Evolutionary conservation across 805 yeast species (phyloP).

Genomic region (Pichia phayaonensis): DNA sequence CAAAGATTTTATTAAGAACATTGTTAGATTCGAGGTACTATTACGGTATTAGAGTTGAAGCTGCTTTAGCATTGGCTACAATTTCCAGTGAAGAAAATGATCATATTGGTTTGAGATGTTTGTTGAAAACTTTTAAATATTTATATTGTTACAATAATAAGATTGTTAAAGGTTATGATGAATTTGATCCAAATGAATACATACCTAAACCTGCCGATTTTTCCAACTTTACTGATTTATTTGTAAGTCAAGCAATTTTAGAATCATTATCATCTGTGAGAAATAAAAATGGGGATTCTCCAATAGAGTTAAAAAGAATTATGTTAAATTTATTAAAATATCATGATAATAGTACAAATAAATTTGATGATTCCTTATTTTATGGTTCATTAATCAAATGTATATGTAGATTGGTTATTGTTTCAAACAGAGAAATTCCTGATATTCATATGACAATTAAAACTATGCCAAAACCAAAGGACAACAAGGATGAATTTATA

Average conservation of each 20-base stretch:
- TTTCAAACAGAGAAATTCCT: slow-evolving; percentile 19
- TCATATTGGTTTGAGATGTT: slow-evolving; percentile 67
- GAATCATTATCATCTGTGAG: slow-evolving; percentile 50
- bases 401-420: slow-evolving; percentile 32
- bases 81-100: slow-evolving; percentile 52
- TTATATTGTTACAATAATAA: slow-evolving; percentile 64
- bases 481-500: slow-evolving; percentile 32
- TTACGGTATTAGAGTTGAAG: slow-evolving; percentile 83
- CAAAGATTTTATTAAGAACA: slow-evolving; percentile 72
- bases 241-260: slow-evolving; percentile 65
- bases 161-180: slow-evolving; percentile 18
- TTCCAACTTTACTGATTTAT: slow-evolving; percentile 57
- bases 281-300: slow-evolving; percentile 54
- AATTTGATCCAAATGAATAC: slow-evolving; percentile 35
- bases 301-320: slow-evolving; percentile 49
- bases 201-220: slow-evolving; percentile 77
- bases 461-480: slow-evolving; percentile 9
- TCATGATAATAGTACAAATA: slow-evolving; percentile 79
- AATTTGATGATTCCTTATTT: slow-evolving; percentile 66
- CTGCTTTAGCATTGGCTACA: slow-evolving; percentile 71
- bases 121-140: slow-evolving; percentile 59
- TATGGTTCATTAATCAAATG: slow-evolving; percentile 49
- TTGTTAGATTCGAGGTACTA: slow-evolving; percentile 77
- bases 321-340: slow-evolving; percentile 66
- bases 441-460: slow-evolving; percentile 18